Conservation (phyloP, 208 protist species). For the Herpetomonas tarakana region DNA sequence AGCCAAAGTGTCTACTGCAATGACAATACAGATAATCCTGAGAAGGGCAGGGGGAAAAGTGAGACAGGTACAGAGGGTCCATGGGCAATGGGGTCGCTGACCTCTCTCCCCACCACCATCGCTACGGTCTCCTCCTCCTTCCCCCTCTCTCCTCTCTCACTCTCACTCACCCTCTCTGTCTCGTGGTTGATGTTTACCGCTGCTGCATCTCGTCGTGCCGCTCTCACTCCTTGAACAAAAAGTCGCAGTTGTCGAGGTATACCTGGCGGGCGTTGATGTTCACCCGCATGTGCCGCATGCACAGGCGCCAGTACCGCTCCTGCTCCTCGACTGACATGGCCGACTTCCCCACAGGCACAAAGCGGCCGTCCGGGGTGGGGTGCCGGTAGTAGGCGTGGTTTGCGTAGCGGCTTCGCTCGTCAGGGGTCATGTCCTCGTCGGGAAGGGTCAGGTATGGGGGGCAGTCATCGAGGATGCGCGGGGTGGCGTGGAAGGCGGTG, state of each 20-base stretch:
- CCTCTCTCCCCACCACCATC: too few species aligned
- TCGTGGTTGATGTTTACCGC: too few species aligned
- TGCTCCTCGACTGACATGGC: constrained; percentile 24
- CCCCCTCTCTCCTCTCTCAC: too few species aligned
- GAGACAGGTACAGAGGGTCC: too few species aligned
- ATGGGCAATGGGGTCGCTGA: too few species aligned
- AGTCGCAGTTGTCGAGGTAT: constrained; percentile 53
- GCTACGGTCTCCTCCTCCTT: too few species aligned
- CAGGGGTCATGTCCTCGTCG: constrained; percentile 26
- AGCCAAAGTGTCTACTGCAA: too few species aligned
- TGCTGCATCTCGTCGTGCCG: too few species aligned
- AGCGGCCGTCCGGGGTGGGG: constrained; percentile 19
- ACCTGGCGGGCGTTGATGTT: constrained; percentile 89
- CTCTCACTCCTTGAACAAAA: constrained; percentile 33
- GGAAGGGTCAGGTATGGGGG: constrained; percentile 53
- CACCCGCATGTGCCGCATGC: constrained; percentile 83
- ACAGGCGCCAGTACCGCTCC: constrained; percentile 78
- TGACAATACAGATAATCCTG: too few species aligned
- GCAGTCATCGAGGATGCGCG: constrained; percentile 86
- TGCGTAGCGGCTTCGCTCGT: constrained; percentile 23
- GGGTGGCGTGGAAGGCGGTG: constrained; percentile 64
- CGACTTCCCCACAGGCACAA: constrained; percentile 25
- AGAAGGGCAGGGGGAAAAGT: too few species aligned
- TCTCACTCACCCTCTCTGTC: too few species aligned
- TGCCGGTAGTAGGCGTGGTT: constrained; percentile 36